phyloP scores from a whole-genome alignment of 805 yeast genomes.

The Wickerhamomyces sydowiorum region DNA sequence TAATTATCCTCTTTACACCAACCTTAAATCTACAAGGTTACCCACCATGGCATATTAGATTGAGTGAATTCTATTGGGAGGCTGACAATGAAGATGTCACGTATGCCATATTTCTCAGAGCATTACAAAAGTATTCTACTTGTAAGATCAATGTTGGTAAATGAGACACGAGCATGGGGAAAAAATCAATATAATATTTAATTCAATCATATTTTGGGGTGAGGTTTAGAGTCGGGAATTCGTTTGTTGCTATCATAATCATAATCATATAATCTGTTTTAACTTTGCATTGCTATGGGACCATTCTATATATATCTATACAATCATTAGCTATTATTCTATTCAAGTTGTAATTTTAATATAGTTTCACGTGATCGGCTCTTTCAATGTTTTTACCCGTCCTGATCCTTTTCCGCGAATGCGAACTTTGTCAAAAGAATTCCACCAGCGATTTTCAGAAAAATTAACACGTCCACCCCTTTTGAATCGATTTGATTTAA shows the following conservation, averaged over 20 bases:
- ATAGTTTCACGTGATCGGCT: no score
- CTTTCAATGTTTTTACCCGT: no score
- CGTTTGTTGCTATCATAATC: neutral
- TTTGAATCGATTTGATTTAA: neutral
- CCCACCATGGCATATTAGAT: slow-evolving; percentile 96
- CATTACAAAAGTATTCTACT: slow-evolving; percentile 65
- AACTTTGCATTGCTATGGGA: neutral
- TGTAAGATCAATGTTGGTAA: slow-evolving; percentile 90
- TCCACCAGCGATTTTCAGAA: neutral
- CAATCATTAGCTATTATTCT: neutral
- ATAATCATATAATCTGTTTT: neutral
- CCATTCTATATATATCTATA: neutral
- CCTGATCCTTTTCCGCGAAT: neutral
- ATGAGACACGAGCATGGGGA: no score
- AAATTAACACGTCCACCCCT: slow-evolving; percentile 2
- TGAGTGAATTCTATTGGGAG: slow-evolving; percentile 88
- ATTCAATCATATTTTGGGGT: neutral
- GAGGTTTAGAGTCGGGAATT: neutral
- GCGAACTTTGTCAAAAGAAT: neutral
- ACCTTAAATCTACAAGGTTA: slow-evolving; percentile 83
- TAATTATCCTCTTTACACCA: slow-evolving; percentile 82
- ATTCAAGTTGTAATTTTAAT: neutral
- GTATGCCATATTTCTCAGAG: slow-evolving; percentile 79
- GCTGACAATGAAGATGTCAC: slow-evolving; percentile 76
- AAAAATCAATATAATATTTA: no score